A percentile compares a stretch with the other conserved stretches of the same genome.
Conservation (phyloP, 2,329 filamentous ascomycete genomes). For the Neofusicoccum kwambonambiense region DNA sequence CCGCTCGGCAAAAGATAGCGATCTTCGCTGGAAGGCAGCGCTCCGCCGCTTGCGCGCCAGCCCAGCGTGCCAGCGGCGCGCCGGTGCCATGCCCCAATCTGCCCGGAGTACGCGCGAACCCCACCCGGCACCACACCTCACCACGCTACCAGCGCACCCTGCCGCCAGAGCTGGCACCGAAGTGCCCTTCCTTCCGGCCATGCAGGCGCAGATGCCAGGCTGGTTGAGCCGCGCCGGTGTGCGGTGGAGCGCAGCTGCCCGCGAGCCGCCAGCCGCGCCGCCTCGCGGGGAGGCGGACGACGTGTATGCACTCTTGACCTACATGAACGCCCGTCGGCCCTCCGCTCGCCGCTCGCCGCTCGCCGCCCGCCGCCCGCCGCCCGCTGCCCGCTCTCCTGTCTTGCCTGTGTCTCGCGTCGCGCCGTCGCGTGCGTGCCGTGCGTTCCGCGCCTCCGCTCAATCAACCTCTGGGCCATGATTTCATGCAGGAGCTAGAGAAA, state of each 20-base stretch:
- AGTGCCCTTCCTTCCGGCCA: background rate
- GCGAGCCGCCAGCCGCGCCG: too few species aligned
- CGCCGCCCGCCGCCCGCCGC: background rate
- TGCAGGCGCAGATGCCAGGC: background rate
- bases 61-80: background rate
- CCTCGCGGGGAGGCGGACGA: too few species aligned
- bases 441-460: slow-evolving; percentile 4
- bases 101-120: background rate
- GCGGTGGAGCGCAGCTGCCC: background rate
- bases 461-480: slow-evolving; percentile 2
- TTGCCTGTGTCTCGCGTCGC: background rate
- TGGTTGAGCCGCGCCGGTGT: background rate
- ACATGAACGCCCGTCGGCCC: background rate
- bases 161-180: background rate
- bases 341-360: background rate
- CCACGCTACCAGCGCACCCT: background rate
- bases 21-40: background rate
- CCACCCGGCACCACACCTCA: background rate
- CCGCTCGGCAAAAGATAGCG: slow-evolving; percentile 14
- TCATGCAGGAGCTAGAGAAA: slow-evolving; percentile 10
- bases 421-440: background rate
- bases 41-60: background rate
- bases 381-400: background rate
- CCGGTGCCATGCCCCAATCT: background rate
- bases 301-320: background rate